A percentile compares a stretch with the other conserved stretches of the same genome.
phyloP scores from a whole-genome alignment of 2,329 filamentous ascomycete species.

The Neonectria ditissima region DNA sequence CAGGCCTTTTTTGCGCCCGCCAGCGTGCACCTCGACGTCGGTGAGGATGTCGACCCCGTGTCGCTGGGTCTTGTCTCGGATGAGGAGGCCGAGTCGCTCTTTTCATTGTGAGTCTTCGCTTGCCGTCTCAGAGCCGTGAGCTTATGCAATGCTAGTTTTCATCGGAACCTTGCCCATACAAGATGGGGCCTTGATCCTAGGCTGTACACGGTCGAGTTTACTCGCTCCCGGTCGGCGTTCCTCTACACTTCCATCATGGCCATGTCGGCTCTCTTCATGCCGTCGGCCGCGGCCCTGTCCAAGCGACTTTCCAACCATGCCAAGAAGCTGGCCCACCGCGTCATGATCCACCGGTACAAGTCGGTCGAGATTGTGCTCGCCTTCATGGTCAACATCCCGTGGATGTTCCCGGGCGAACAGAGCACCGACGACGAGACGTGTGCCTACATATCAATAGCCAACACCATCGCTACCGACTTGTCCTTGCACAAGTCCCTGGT shows the following conservation, averaged over 20 bases:
- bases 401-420: conserved; percentile 77
- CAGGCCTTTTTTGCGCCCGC: conserved; percentile 76
- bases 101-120: conserved; percentile 67
- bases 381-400: conserved; percentile 81
- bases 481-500: conserved; percentile 77
- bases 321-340: conserved; percentile 70
- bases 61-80: conserved; percentile 76
- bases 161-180: conserved; percentile 77
- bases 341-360: conserved; percentile 71
- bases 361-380: conserved; percentile 81
- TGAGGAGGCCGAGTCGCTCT: conserved; percentile 73
- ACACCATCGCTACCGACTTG: conserved; percentile 76
- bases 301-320: conserved; percentile 74
- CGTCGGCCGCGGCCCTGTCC: conserved; percentile 72
- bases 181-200: conserved; percentile 78
- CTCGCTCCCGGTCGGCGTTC: conserved; percentile 75
- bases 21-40: conserved; percentile 71
- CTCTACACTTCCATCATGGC: conserved; percentile 78
- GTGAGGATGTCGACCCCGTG: conserved; percentile 74
- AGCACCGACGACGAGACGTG: conserved; percentile 80
- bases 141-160: conserved; percentile 63
- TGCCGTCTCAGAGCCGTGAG: not conserved
- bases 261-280: conserved; percentile 75
- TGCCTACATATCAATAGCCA: conserved; percentile 75
- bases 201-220: conserved; percentile 74